Percentiles rank a stretch among this genome's conserved stretches.
phyloP scores from a whole-genome alignment of 371 early-diverging fungal species.

The Mucor indicus region DNA sequence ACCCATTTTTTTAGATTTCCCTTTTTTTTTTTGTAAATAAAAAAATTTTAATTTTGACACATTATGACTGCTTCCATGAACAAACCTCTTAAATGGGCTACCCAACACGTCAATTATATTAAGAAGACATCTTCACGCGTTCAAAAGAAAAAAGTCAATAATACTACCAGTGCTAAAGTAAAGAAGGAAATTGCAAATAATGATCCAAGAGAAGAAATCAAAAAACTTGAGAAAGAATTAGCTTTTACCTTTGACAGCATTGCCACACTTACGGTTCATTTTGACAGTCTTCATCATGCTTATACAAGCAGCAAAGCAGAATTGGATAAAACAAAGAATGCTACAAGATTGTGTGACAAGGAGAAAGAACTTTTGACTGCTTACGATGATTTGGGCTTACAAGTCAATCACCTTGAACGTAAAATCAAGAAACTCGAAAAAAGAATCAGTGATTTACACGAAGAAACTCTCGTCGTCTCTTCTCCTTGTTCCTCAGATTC shows the following conservation, averaged over 20 bases:
- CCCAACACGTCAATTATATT: constrained; percentile 9
- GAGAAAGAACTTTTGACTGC: constrained; percentile 48
- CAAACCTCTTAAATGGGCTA: constrained; percentile 24
- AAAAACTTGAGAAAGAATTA: constrained; percentile 32
- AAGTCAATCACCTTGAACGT: constrained; percentile 38
- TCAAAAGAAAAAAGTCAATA: constrained; percentile 9
- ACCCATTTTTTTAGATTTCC: background rate
- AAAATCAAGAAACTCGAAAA: constrained; percentile 34
- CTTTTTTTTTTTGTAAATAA: constrained; percentile 5
- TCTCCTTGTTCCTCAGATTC: too few relatives aligned
- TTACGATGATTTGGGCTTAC: constrained; percentile 43
- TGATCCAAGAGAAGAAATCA: constrained; percentile 12
- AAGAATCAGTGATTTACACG: background rate
- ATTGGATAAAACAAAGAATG: constrained; percentile 23
- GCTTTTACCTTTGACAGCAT: constrained; percentile 35
- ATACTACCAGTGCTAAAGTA: background rate
- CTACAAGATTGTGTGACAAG: constrained; percentile 38
- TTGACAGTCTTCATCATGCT: constrained; percentile 37
- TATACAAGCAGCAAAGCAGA: constrained; percentile 26
- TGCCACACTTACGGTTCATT: constrained; percentile 42
- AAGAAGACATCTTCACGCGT: constrained; percentile 13
- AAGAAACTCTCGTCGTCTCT: too few relatives aligned
- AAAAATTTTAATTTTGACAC: background rate
- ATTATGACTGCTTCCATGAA: constrained; percentile 13
- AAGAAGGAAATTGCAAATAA: constrained; percentile 11